Percentiles rank a stretch among this genome's conserved stretches.
Evolutionary conservation across 495 filamentous ascomycete species (phyloP).

Genomic region (Sphaerosporella brunnea): DNA sequence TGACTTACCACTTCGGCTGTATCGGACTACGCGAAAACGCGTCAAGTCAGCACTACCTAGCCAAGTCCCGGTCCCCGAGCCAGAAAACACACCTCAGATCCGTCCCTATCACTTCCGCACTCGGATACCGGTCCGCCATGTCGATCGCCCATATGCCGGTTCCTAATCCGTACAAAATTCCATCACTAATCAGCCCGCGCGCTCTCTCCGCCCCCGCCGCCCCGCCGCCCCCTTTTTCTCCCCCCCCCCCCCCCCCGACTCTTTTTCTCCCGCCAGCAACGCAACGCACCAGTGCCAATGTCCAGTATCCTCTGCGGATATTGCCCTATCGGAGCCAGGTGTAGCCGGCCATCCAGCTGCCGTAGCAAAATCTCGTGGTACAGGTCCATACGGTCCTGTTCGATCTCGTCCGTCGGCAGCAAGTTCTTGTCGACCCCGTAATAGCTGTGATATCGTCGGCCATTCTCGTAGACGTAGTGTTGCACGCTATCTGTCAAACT

Average conservation of each 20-base stretch:
- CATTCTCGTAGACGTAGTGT: background rate
- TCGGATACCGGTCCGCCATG: constrained; percentile 29
- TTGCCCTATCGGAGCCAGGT: constrained; percentile 27
- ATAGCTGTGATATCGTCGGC: background rate
- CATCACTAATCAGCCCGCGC: too few species aligned
- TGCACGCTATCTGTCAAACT: background rate
- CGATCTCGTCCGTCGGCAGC: background rate
- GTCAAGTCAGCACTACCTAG: too few species aligned
- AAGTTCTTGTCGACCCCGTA: background rate
- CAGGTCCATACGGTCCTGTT: constrained; percentile 7
- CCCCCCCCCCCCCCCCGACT: too few species aligned
- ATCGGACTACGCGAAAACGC: too few species aligned
- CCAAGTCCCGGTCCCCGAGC: too few species aligned
- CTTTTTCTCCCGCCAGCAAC: too few species aligned
- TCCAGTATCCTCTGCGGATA: constrained; percentile 34
- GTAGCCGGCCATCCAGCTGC: constrained; percentile 29
- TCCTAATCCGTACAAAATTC: too few species aligned
- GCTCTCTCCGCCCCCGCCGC: too few species aligned
- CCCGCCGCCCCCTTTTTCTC: too few species aligned
- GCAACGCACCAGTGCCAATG: constrained; percentile 39
- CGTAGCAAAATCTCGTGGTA: constrained; percentile 9
- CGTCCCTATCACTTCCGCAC: constrained; percentile 35
- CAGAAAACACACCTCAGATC: constrained; percentile 37
- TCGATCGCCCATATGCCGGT: constrained; percentile 33
- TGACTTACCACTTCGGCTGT: too few species aligned